A percentile compares a stretch with the other conserved stretches of the same genome.
These are phyloP conservation scores for Crotalaria pallida DNA, from an alignment of 306 rosid species.

Conservation along the genomic window DNA sequence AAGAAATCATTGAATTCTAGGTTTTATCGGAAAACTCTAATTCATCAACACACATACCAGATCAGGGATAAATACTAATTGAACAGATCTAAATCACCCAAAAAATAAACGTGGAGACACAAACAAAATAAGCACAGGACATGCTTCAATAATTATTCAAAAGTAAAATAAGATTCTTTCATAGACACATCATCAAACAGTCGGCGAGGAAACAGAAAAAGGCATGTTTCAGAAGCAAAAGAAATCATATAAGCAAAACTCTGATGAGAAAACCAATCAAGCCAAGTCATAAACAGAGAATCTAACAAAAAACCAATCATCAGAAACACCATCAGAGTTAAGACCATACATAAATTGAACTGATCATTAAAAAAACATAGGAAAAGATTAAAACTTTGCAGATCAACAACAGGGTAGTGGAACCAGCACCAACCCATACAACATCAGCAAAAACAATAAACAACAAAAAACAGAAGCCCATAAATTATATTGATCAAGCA, in stretches of 20 bases:
- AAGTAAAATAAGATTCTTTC: background rate
- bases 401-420: background rate
- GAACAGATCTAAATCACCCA: conserved; percentile 23
- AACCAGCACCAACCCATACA: background rate
- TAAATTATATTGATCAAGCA: background rate
- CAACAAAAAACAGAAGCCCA: background rate
- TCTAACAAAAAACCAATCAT: conserved; percentile 10
- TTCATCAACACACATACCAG: background rate
- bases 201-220: background rate
- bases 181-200: conserved; percentile 11
- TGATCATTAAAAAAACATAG: background rate
- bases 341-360: background rate
- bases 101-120: background rate
- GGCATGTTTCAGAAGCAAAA: background rate
- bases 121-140: background rate
- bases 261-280: conserved; percentile 1
- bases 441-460: background rate
- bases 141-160: background rate
- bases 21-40: background rate
- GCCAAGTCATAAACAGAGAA: background rate
- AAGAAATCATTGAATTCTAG: background rate
- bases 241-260: background rate
- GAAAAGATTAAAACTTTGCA: background rate
- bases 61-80: conserved; percentile 1
- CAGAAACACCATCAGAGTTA: background rate